phyloP scores from a whole-genome alignment of 371 early-diverging fungal genomes.

The Haplosporangium sp. region DNA sequence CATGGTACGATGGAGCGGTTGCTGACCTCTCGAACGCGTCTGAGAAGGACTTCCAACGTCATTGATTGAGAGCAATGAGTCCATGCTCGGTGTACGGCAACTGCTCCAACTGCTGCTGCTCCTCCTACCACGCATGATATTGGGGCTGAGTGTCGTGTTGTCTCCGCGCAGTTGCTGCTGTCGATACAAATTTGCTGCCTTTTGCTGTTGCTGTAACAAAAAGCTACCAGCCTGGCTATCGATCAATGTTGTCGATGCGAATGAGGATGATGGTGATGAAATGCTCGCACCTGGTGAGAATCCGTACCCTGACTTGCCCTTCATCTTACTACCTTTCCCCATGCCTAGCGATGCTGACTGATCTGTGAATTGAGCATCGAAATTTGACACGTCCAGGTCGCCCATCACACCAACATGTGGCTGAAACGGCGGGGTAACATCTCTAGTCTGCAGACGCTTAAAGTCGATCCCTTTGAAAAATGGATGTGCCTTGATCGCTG shows the following conservation, averaged over 20 bases:
- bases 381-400: conserved; percentile 52
- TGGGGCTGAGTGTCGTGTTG: conserved; percentile 24
- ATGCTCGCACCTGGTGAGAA: background rate
- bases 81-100: conserved; percentile 41
- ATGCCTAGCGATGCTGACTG: conserved; percentile 18
- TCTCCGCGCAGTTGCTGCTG: conserved; percentile 38
- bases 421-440: conserved; percentile 77
- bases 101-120: conserved; percentile 50
- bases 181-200: conserved; percentile 45
- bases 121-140: conserved; percentile 18
- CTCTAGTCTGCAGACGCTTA: conserved; percentile 67
- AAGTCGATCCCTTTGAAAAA: conserved; percentile 84
- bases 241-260: background rate
- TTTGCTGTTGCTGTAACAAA: conserved; percentile 46
- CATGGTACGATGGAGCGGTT: conserved; percentile 9
- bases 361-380: conserved; percentile 52
- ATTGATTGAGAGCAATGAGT: conserved; percentile 33
- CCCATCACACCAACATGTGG: conserved; percentile 61
- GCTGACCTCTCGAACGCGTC: conserved; percentile 9
- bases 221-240: conserved; percentile 30
- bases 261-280: conserved; percentile 5
- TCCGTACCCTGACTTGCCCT: background rate
- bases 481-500: conserved; percentile 78
- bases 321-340: conserved; percentile 3
- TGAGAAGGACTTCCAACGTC: conserved; percentile 15